A percentile compares a stretch with the other conserved stretches of the same genome.
Conservation (phyloP, 352 stramenopile species). For the Globisporangium iwayamae region DNA sequence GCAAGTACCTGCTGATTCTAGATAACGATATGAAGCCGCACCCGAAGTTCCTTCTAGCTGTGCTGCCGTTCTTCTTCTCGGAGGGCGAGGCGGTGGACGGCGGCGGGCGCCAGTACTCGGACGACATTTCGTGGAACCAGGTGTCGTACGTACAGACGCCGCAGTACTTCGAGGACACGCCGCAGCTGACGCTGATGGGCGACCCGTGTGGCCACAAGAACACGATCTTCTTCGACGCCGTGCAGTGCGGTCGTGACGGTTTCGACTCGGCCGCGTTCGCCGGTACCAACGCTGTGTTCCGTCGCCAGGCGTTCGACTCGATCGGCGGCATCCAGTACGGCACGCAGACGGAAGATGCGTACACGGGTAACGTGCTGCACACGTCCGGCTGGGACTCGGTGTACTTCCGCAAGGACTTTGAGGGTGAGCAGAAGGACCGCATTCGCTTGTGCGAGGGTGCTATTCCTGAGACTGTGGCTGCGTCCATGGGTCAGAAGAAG, state of each 20-base stretch:
- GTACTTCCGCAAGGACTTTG: constrained; percentile 90
- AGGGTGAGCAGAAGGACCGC: constrained; percentile 80
- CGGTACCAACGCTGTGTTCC: constrained; percentile 88
- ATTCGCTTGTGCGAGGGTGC: constrained; percentile 84
- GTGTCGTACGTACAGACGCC: constrained; percentile 88
- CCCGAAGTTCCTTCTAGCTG: constrained; percentile 82
- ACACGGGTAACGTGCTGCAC: constrained; percentile 82
- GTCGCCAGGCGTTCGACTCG: constrained; percentile 85
- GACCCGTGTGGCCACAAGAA: constrained; percentile 89
- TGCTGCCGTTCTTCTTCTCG: constrained; percentile 89
- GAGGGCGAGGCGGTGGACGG: constrained; percentile 84
- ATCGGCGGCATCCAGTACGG: constrained; percentile 89
- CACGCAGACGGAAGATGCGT: constrained; percentile 90
- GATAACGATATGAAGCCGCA: constrained; percentile 93
- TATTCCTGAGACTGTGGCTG: constrained; percentile 80
- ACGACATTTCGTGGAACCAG: constrained; percentile 89
- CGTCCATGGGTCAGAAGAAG: constrained; percentile 83
- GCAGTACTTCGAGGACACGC: constrained; percentile 88
- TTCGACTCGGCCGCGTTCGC: constrained; percentile 87
- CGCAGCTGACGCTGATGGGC: constrained; percentile 82
- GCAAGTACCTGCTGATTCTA: constrained; percentile 89
- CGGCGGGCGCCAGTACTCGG: constrained; percentile 80
- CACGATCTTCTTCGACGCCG: constrained; percentile 89
- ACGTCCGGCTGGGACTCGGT: constrained; percentile 83
- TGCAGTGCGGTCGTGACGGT: constrained; percentile 84